Conservation (phyloP, 164 flowering plant genomes). For the Dillenia turbinata region DNA sequence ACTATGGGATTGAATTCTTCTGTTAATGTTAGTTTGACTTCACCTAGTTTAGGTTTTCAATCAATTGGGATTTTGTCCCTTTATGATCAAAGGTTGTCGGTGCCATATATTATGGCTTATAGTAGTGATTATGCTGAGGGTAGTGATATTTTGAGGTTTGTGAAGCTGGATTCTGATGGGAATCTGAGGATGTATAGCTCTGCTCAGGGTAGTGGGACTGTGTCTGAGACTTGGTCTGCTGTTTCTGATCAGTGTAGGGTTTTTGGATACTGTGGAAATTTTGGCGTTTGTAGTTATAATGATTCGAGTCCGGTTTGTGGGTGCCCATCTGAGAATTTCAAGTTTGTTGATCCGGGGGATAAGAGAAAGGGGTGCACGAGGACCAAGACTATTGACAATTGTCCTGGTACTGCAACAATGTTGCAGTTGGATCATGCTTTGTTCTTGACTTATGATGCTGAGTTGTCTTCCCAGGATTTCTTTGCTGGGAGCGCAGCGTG, state of each 20-base stretch:
- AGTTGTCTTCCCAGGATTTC: conserved; percentile 32
- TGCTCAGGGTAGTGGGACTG: conserved; percentile 22
- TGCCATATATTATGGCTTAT: conserved; percentile 37
- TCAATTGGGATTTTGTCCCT: conserved; percentile 49
- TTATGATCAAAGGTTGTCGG: conserved; percentile 29
- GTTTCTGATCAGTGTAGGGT: conserved; percentile 73
- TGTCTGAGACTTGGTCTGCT: conserved; percentile 60
- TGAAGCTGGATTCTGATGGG: conserved; percentile 75
- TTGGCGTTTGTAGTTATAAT: conserved; percentile 77
- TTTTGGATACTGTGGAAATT: conserved; percentile 76
- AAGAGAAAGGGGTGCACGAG: conserved; percentile 68
- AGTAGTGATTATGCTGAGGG: conserved; percentile 76
- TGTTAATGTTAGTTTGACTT: conserved; percentile 22
- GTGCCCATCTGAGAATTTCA: conserved; percentile 78
- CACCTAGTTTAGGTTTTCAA: conserved; percentile 45
- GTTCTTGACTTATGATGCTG: conserved; percentile 67
- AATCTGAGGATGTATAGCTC: conserved; percentile 78
- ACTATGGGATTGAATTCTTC: conserved; percentile 24
- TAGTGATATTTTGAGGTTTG: conserved; percentile 42
- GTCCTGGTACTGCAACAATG: conserved; percentile 48
- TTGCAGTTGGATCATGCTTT: conserved; percentile 42
- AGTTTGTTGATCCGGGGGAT: conserved; percentile 50
- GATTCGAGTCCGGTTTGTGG: conserved; percentile 51
- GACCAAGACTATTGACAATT: conserved; percentile 51
- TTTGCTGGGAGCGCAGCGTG: conserved; percentile 47